These are phyloP conservation scores for Diaporthe australafricana DNA, from an alignment of 2,329 filamentous ascomycete species.

Conservation along the genomic window DNA sequence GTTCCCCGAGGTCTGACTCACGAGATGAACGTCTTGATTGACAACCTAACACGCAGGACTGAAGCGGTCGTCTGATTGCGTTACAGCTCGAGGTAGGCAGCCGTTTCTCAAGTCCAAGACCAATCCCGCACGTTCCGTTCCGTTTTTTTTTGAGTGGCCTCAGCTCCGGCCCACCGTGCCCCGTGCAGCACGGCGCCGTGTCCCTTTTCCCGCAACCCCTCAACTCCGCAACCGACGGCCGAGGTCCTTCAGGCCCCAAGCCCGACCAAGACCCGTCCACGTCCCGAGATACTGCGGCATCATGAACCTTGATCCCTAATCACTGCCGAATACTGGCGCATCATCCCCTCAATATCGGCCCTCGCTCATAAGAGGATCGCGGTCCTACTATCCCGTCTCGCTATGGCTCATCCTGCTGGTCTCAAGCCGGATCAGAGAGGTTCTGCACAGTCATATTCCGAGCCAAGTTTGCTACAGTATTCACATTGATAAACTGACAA, in stretches of 20 bases:
- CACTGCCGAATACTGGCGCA: neutral
- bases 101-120: neutral
- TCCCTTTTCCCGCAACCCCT: conserved; percentile 4
- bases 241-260: conserved; percentile 13
- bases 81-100: conserved; percentile 11
- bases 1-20: neutral
- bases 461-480: neutral
- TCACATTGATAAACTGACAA: conserved; percentile 11
- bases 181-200: conserved; percentile 30
- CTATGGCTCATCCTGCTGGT: neutral
- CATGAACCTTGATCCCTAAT: neutral
- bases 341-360: neutral
- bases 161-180: conserved; percentile 31
- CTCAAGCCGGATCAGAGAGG: neutral
- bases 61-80: neutral
- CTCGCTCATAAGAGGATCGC: neutral
- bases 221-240: conserved; percentile 31
- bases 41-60: neutral
- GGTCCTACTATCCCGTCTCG: neutral
- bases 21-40: neutral
- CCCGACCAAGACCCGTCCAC: conserved; percentile 1
- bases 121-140: conserved; percentile 15
- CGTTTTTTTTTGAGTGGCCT: conserved; percentile 11
- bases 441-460: neutral
- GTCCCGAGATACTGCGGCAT: neutral